A percentile compares a stretch with the other conserved stretches of the same genome.
phyloP scores from a whole-genome alignment of 331 rosid genomes.

The Malus hybrid region DNA sequence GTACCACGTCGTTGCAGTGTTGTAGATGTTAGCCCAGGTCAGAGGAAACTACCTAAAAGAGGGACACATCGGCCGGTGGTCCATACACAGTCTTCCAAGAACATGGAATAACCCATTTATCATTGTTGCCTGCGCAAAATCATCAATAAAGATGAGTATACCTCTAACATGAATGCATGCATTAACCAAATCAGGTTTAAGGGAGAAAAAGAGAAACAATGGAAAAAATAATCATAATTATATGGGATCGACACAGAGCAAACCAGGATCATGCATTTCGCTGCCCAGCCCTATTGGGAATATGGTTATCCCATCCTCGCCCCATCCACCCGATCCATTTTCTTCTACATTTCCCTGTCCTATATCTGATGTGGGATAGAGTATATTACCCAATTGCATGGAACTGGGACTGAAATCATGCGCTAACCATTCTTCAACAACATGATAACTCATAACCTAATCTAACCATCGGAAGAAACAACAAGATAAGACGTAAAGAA shows the following conservation, averaged over 20 bases:
- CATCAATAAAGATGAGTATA: neutral
- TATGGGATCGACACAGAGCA: neutral
- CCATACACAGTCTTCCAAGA: constrained; percentile 11
- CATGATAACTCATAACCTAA: neutral
- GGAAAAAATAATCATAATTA: neutral
- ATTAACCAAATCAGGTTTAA: neutral
- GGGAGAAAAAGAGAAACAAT: neutral
- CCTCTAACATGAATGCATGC: neutral
- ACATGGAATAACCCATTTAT: neutral
- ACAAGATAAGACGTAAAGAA: neutral
- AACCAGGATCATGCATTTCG: neutral
- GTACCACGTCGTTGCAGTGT: neutral
- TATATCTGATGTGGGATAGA: neutral
- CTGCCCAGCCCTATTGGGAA: too few relatives aligned
- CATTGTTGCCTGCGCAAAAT: neutral
- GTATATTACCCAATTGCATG: neutral
- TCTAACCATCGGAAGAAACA: neutral
- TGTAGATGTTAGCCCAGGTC: neutral
- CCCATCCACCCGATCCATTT: neutral
- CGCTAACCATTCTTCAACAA: neutral
- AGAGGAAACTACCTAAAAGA: neutral
- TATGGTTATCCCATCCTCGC: too few relatives aligned
- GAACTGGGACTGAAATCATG: neutral
- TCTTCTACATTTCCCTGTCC: neutral
- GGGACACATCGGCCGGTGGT: constrained; percentile 4